Evolutionary conservation across 2,329 filamentous ascomycete genomes (phyloP).

Genomic region (Nannizziopsis arthrosporioides): DNA sequence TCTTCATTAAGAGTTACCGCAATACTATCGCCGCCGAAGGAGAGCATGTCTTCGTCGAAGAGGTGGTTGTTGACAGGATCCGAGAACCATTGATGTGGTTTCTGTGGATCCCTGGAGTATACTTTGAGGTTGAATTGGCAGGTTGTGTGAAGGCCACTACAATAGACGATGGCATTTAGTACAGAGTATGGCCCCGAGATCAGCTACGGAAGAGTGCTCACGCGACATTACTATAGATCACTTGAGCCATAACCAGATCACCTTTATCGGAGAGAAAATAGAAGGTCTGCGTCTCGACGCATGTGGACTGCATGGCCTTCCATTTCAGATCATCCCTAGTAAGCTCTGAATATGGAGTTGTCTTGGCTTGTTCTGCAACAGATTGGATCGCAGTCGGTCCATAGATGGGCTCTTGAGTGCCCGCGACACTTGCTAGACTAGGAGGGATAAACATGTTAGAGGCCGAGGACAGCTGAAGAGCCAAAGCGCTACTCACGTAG

Average conservation of each 20-base stretch:
- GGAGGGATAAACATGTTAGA: constrained; percentile 36
- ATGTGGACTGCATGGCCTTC: constrained; percentile 68
- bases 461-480: constrained; percentile 27
- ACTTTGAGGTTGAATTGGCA: constrained; percentile 92
- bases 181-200: constrained; percentile 2
- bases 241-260: constrained; percentile 64
- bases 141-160: constrained; percentile 76
- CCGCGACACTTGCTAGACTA: constrained; percentile 64
- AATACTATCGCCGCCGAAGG: constrained; percentile 76
- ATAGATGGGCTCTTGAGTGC: constrained; percentile 93
- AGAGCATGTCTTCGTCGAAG: constrained; percentile 72
- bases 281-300: constrained; percentile 89
- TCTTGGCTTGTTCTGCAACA: constrained; percentile 68
- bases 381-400: constrained; percentile 77
- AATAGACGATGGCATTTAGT: constrained; percentile 11
- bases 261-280: constrained; percentile 76
- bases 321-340: constrained; percentile 71
- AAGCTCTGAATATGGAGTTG: constrained; percentile 68
- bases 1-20: constrained; percentile 78
- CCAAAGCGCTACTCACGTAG: constrained; percentile 52
- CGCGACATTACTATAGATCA: constrained; percentile 97
- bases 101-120: constrained; percentile 62
- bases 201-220: constrained; percentile 39
- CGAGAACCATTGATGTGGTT: constrained; percentile 71
- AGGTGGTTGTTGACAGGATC: constrained; percentile 66